A percentile compares a stretch with the other conserved stretches of the same genome.
Conservation (phyloP, 768 basidiomycete species). For the Gyrodon lividus region DNA sequence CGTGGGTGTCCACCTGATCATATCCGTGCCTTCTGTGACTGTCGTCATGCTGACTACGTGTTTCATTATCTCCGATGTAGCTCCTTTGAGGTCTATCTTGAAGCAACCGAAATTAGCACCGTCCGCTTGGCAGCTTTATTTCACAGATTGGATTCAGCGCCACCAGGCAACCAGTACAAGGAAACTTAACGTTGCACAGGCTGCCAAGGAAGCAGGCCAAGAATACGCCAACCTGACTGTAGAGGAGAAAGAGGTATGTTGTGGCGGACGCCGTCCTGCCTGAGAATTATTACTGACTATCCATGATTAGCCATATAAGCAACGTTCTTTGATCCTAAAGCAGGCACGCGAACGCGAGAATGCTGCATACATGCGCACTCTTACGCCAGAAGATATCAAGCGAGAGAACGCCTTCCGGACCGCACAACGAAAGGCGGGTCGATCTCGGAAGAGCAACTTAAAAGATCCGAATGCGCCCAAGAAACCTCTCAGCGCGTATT, state of each 20-base stretch:
- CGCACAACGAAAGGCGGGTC: constrained; percentile 90
- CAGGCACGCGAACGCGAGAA: constrained; percentile 82
- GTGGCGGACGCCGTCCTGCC: constrained; percentile 19
- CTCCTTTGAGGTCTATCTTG: constrained; percentile 71
- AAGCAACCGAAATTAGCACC: constrained; percentile 90
- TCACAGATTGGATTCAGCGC: constrained; percentile 91
- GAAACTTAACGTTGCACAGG: constrained; percentile 93
- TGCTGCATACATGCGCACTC: constrained; percentile 78
- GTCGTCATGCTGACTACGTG: constrained; percentile 29
- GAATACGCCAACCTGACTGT: constrained; percentile 78
- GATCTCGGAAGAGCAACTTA: constrained; percentile 90
- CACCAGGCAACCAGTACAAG: constrained; percentile 76
- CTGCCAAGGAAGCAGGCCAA: constrained; percentile 90
- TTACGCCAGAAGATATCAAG: constrained; percentile 93
- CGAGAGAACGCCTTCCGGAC: constrained; percentile 90
- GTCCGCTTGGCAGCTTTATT: constrained; percentile 95
- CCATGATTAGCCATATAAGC: constrained; percentile 71
- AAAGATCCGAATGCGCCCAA: constrained; percentile 97
- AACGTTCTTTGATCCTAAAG: constrained; percentile 81
- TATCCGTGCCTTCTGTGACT: constrained; percentile 28
- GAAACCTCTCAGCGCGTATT: constrained; percentile 92
- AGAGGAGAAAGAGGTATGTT: constrained; percentile 80
- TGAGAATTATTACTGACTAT: constrained; percentile 19
- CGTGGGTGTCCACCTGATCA: constrained; percentile 42
- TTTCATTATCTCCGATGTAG: constrained; percentile 40